phyloP scores from a whole-genome alignment of 2,329 filamentous ascomycete genomes.

The Seiridium cupressi region DNA sequence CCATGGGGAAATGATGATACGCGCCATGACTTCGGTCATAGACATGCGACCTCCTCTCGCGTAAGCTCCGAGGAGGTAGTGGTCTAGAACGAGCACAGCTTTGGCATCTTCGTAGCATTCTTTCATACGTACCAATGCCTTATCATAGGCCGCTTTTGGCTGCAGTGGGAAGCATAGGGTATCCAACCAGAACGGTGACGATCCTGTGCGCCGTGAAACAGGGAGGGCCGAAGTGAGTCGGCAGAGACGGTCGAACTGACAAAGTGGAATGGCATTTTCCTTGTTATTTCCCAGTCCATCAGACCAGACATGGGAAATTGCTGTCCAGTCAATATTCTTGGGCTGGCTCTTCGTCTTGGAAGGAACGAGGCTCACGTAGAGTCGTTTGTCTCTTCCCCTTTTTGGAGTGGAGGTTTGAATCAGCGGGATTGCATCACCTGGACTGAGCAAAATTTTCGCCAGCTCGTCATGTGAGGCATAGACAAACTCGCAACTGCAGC shows the following conservation, averaged over 20 bases:
- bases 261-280: neutral
- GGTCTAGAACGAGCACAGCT: neutral
- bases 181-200: neutral
- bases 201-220: neutral
- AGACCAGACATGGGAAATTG: neutral
- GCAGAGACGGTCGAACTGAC: neutral
- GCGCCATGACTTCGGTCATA: neutral
- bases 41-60: neutral
- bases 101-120: neutral
- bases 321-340: neutral
- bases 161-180: neutral
- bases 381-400: neutral
- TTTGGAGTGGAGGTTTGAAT: neutral
- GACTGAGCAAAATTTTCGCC: neutral
- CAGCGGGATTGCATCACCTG: neutral
- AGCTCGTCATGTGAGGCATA: neutral
- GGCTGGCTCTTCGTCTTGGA: neutral
- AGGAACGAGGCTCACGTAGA: neutral
- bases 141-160: neutral
- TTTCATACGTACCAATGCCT: neutral
- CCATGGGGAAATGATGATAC: neutral
- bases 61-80: neutral
- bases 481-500: neutral
- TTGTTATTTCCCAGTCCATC: neutral
- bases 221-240: neutral